A percentile compares a stretch with the other conserved stretches of the same genome.
Evolutionary conservation across 495 filamentous ascomycete genomes (phyloP).

Genomic region (Penicillium dipodomyicola): DNA sequence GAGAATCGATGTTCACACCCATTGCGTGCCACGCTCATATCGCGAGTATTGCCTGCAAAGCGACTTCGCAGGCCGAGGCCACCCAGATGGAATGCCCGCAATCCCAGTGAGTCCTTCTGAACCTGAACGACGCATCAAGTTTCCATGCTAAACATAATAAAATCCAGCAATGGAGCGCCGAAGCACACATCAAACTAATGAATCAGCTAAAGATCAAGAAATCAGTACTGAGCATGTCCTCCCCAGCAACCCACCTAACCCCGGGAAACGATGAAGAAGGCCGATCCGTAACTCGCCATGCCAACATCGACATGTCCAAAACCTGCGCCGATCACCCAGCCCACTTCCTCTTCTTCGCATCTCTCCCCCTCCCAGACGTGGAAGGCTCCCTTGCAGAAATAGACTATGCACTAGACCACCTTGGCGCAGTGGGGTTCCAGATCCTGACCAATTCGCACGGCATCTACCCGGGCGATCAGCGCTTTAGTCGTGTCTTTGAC

Average conservation of each 20-base stretch:
- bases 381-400: constrained; percentile 44
- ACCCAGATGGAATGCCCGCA: constrained; percentile 49
- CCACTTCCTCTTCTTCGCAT: constrained; percentile 50
- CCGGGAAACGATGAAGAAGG: constrained; percentile 33
- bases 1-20: constrained; percentile 38
- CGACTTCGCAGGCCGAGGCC: constrained; percentile 30
- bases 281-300: constrained; percentile 28
- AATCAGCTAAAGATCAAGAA: constrained; percentile 40
- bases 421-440: constrained; percentile 48
- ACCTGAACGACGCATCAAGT: background rate
- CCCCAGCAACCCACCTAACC: constrained; percentile 48
- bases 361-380: constrained; percentile 49
- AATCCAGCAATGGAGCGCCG: constrained; percentile 39
- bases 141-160: background rate
- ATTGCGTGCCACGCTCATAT: constrained; percentile 37
- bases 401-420: constrained; percentile 34
- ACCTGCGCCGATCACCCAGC: constrained; percentile 36
- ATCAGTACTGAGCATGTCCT: constrained; percentile 52
- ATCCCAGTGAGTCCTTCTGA: constrained; percentile 32
- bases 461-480: constrained; percentile 48
- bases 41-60: constrained; percentile 31
- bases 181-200: constrained; percentile 50
- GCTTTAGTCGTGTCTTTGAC: constrained; percentile 41
- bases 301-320: constrained; percentile 41
- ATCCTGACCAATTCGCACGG: constrained; percentile 50